A percentile compares a stretch with the other conserved stretches of the same genome.
Evolutionary conservation across 768 basidiomycete species (phyloP).

Genomic region (Holtermanniella nyarrowii): DNA sequence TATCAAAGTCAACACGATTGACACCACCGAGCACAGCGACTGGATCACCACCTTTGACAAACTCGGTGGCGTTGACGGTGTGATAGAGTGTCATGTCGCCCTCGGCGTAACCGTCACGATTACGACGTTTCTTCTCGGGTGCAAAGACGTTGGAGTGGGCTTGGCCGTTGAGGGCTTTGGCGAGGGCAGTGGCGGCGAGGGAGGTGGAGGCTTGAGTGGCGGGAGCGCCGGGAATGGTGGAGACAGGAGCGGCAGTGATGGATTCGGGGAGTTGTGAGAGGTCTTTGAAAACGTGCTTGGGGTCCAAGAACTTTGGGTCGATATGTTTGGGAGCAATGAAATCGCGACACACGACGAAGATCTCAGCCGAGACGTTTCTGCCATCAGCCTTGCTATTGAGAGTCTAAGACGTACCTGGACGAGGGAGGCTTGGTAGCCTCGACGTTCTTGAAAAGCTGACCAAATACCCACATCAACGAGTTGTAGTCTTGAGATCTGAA

Average conservation of each 20-base stretch:
- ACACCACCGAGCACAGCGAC: conserved; percentile 58
- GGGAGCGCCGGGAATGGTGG: conserved; percentile 5
- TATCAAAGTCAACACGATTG: conserved; percentile 65
- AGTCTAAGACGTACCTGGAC: conserved; percentile 56
- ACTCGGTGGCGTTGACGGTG: conserved; percentile 57
- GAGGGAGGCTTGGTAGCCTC: conserved; percentile 98
- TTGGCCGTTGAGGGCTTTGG: conserved; percentile 57
- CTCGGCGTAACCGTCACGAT: conserved; percentile 89
- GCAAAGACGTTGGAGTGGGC: conserved; percentile 76
- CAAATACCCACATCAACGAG: conserved; percentile 97
- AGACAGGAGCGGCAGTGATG: conserved; percentile 19
- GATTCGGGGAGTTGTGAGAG: conserved; percentile 26
- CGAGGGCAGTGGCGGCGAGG: conserved; percentile 39
- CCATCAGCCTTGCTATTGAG: neutral
- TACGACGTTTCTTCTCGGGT: conserved; percentile 88
- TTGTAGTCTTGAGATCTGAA: conserved; percentile 98
- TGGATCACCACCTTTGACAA: conserved; percentile 61
- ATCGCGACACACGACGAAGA: conserved; percentile 95
- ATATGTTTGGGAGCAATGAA: conserved; percentile 91
- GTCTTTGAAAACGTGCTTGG: conserved; percentile 96
- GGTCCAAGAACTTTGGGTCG: conserved; percentile 95
- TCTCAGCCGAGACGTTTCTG: conserved; percentile 98
- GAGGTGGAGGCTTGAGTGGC: conserved; percentile 19
- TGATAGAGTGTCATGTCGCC: conserved; percentile 87
- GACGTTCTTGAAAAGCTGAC: conserved; percentile 87